phyloP scores from a whole-genome alignment of 2,329 filamentous ascomycete species.

The Xylaria polymorpha region DNA sequence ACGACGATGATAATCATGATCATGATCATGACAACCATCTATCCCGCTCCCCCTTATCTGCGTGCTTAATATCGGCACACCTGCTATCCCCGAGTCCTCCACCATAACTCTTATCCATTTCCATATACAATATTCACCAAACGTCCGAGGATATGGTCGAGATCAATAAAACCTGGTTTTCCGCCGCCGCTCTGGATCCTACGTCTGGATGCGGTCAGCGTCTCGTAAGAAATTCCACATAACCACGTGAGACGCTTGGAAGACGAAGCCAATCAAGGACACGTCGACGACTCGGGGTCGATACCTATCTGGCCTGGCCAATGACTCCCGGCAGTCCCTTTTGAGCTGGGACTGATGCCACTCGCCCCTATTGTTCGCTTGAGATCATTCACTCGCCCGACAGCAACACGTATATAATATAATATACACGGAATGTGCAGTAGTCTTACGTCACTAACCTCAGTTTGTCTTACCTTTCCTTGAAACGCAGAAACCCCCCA shows the following conservation, averaged over 20 bases:
- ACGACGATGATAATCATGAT: too few relatives aligned
- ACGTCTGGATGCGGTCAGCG: conserved; percentile 16
- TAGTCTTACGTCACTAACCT: background rate
- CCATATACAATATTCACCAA: background rate
- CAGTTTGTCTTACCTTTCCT: background rate
- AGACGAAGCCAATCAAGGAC: conserved; percentile 18
- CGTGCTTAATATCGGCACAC: too few relatives aligned
- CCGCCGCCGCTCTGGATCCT: background rate
- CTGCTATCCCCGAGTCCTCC: too few relatives aligned
- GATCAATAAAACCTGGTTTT: background rate
- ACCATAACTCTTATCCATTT: too few relatives aligned
- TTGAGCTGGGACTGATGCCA: too few relatives aligned
- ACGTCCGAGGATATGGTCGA: background rate
- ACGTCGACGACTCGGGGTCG: background rate
- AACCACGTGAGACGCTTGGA: background rate
- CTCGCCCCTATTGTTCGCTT: too few relatives aligned
- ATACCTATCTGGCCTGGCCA: conserved; percentile 2
- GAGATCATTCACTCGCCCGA: background rate
- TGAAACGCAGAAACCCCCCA: background rate
- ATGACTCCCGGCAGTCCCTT: background rate
- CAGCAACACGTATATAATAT: background rate
- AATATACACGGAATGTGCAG: background rate
- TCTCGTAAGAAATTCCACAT: conserved; percentile 18
- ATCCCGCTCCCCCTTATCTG: too few relatives aligned
- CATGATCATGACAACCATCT: too few relatives aligned